Base-by-base conservation (phyloP, 306 rosid species). In the Crotalaria pallida region DNA sequence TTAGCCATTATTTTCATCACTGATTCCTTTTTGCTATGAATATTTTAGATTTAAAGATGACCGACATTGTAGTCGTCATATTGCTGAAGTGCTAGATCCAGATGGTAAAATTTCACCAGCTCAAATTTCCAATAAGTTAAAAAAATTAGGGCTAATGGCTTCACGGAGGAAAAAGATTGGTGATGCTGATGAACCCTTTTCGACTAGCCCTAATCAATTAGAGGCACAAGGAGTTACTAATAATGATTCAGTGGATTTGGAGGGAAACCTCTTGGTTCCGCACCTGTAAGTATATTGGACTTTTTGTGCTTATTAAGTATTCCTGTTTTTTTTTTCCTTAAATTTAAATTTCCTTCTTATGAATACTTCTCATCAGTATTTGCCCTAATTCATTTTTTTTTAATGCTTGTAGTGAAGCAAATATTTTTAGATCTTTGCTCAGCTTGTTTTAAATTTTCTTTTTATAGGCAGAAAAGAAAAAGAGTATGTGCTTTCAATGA, bases 71-170 rank as follows among this genome's bases (percentile, higher is more conserved):
- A 82, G 85, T 80, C 71, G 40, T 18, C 83, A 72, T 44, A 92
- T 89, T 69, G 96, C 92, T 12, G 83, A 88, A 85, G 83, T 24
- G 40, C 84, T 92, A 66, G 88, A 86, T 76, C 87, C 87, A 56
- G 89, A 86, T 73, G 88, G 88, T 60, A 81, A 79, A 75, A 80
- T 90, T 80, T 88, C 88, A 12, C 69, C 86, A 12, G 86, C 88
- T 67, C 93, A 89, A 85, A 61, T 90, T 55, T 88, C 91, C 57
- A 87, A 81, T 67, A 85, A 77, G 76, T 88, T 92, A 59, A 88
- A 83, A 82, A 83, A 82, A 77, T 60, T 89, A 73, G 96, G 96
- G 58, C 84, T 88, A 33, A 75, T 44, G 69, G 72, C 73, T 80
- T 77, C 77, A 49, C 82, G 74, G 36, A 82, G 80, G 83, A 89